Evolutionary conservation across 2,329 filamentous ascomycete genomes (phyloP).

Genomic region (Ceratocystis alfenasii): DNA sequence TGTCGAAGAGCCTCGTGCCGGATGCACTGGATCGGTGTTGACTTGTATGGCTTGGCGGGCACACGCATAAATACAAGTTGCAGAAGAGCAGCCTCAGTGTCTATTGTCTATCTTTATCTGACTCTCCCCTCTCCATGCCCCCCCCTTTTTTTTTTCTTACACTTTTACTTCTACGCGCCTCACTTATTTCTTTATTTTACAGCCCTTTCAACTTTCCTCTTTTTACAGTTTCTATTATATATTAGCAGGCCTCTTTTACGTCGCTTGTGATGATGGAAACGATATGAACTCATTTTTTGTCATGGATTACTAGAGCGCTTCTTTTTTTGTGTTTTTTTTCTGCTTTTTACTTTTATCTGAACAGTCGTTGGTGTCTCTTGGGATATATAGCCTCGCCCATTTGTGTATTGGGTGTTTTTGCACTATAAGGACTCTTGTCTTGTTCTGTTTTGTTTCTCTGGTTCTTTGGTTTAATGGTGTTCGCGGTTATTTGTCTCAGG

Average conservation of each 20-base stretch:
- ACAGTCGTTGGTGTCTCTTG: background rate
- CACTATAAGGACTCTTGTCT: constrained; percentile 2
- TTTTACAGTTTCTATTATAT: constrained; percentile 2
- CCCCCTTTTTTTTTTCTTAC: background rate
- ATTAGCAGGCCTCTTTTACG: background rate
- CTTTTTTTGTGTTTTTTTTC: constrained; percentile 12
- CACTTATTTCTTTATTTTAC: background rate
- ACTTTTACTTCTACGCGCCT: background rate
- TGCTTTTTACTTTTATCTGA: background rate
- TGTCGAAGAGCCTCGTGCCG: background rate
- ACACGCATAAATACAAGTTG: background rate
- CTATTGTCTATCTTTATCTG: constrained; percentile 4
- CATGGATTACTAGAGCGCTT: constrained; percentile 17
- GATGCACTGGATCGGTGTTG: background rate
- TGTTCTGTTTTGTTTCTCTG: constrained; percentile 1
- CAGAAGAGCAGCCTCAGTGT: background rate
- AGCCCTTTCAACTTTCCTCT: background rate
- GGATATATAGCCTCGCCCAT: constrained; percentile 3
- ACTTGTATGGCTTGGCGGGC: background rate
- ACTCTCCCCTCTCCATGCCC: background rate
- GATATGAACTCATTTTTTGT: constrained; percentile 16
- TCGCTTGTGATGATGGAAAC: constrained; percentile 11
- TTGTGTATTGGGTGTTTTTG: constrained; percentile 5
- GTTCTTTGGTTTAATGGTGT: background rate
- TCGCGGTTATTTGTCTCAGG: background rate